phyloP scores from a whole-genome alignment of 2,329 filamentous ascomycete species.

The Ophiostoma tasmaniense region DNA sequence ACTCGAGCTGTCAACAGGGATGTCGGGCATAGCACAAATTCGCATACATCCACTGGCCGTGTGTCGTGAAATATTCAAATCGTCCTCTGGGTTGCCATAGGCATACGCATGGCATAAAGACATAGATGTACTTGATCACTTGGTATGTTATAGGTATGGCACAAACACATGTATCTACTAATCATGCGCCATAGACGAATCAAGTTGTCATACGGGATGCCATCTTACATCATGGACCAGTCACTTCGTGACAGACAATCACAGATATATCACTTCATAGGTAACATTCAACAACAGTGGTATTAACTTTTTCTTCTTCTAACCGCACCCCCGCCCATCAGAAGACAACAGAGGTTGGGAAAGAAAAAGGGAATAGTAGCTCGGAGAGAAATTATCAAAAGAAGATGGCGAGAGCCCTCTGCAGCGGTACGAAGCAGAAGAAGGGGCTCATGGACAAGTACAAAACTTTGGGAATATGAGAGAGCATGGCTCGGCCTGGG shows the following conservation, averaged over 20 bases:
- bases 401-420: background rate
- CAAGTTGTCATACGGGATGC: too few relatives aligned
- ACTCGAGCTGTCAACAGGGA: too few relatives aligned
- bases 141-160: too few relatives aligned
- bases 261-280: background rate
- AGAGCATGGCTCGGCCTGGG: background rate
- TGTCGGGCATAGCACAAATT: too few relatives aligned
- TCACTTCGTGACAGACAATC: background rate
- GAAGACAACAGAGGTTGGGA: background rate
- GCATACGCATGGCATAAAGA: too few relatives aligned
- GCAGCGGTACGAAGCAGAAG: background rate
- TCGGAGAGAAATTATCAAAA: background rate
- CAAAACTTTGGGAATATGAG: background rate
- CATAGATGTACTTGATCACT: too few relatives aligned
- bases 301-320: slow-evolving; percentile 1
- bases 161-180: background rate
- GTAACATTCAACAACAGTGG: background rate
- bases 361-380: background rate
- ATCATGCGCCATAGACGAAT: too few relatives aligned
- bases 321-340: background rate
- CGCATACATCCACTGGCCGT: too few relatives aligned
- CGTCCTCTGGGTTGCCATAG: too few relatives aligned
- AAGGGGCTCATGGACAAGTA: background rate
- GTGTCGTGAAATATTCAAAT: too few relatives aligned
- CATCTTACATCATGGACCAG: too few relatives aligned